These are phyloP conservation scores for Fusarium albosuccineum DNA, from an alignment of 2,329 filamentous ascomycete species.

Conservation along the genomic window DNA sequence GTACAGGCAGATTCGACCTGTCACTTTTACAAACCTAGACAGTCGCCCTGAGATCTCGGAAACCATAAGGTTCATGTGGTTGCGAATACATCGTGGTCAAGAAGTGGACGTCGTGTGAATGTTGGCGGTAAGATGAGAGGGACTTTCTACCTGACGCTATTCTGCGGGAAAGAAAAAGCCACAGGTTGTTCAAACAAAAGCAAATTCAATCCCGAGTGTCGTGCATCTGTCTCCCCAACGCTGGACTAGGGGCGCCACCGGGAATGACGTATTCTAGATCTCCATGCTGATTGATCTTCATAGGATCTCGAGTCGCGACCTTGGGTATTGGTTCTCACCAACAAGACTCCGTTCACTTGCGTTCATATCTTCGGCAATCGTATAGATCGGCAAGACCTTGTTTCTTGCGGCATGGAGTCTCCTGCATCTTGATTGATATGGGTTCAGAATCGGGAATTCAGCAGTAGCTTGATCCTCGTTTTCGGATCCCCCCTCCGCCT, in stretches of 20 bases:
- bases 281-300: constrained; percentile 8
- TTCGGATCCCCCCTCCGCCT: background rate
- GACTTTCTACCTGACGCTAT: background rate
- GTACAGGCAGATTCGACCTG: background rate
- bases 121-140: background rate
- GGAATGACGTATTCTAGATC: constrained; percentile 22
- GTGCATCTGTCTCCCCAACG: constrained; percentile 22
- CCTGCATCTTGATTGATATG: constrained; percentile 2
- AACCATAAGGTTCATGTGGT: background rate
- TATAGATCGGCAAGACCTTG: constrained; percentile 1
- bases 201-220: constrained; percentile 15
- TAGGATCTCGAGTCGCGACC: constrained; percentile 16
- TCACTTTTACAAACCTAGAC: constrained; percentile 2
- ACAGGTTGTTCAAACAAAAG: constrained; percentile 15
- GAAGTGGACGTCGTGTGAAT: background rate
- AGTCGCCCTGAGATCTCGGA: background rate
- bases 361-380: constrained; percentile 16
- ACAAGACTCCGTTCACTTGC: constrained; percentile 4
- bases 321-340: constrained; percentile 13
- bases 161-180: background rate
- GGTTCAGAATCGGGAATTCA: background rate
- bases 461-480: background rate
- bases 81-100: background rate
- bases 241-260: constrained; percentile 8
- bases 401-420: background rate